Evolutionary conservation across 129 eudicot species (phyloP).

Genomic region (Centella asiatica): DNA sequence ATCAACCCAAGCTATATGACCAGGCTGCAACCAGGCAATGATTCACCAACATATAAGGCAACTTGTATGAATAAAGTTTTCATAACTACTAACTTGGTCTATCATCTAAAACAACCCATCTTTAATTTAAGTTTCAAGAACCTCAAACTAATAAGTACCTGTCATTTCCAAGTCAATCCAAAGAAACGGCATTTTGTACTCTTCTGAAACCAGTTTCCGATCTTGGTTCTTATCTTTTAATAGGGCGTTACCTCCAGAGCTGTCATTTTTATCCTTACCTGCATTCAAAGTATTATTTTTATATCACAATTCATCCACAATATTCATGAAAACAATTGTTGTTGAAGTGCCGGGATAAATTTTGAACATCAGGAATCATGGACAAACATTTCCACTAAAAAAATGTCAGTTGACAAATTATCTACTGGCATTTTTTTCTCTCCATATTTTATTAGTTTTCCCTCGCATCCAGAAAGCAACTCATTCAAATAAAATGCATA

Average conservation of each 20-base stretch:
- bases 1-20: neutral
- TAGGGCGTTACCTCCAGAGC: slow-evolving; percentile 19
- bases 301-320: slow-evolving; percentile 1
- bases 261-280: slow-evolving; percentile 39
- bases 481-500: neutral
- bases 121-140: neutral
- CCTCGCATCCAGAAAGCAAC: neutral
- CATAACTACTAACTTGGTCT: too few relatives aligned
- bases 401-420: too few relatives aligned
- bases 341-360: neutral
- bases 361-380: neutral
- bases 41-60: neutral
- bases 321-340: neutral
- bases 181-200: slow-evolving; percentile 69
- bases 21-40: neutral
- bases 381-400: neutral
- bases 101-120: neutral
- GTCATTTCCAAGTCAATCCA: slow-evolving; percentile 99
- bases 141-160: slow-evolving; percentile 31
- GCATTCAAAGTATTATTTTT: slow-evolving; percentile 12
- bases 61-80: neutral
- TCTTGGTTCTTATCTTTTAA: slow-evolving; percentile 19
- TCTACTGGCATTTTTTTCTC: too few relatives aligned
- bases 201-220: slow-evolving; percentile 19
- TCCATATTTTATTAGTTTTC: too few relatives aligned